Base-by-base conservation (phyloP, 2,329 filamentous ascomycete species). In the Ceratocystis papillata region DNA sequence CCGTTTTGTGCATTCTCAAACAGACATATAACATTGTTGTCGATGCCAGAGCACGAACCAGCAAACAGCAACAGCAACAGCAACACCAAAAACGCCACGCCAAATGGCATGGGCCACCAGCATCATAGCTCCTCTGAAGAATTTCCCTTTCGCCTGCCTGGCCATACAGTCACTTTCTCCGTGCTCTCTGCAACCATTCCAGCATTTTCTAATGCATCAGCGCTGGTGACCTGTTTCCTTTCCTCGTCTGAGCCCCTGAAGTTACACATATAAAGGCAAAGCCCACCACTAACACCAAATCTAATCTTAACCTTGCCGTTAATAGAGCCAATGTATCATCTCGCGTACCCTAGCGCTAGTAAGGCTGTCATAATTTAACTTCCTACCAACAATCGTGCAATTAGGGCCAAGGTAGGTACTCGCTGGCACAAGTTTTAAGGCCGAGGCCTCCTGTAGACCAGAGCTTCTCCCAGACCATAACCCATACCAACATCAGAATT, bases 91-190 rank as follows among this genome's bases (percentile, higher is more conserved):
- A 30, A 37, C 25, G 28, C 55, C 28, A 59, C 28, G 28, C 28
- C 55, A 59, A 37, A 55, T 48, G 48, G 30, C 55, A 59, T 59
- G 28, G 55, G 55, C 55, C 55, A 59, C 55, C 17, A 33, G 55
- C 55, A 37, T 59, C 55, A 59, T 59, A 59, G 55, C 55, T 59
- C 33, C 55, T 37, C 28, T 59, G 17, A 59, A n/a, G 55, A 41
- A 59, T 37, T 17, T 20, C 25, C 17, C 15, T 59, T 20, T 59
- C 22, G 20, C 25, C 8, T 59, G 8, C 28, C 22, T 53, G n/a
- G 46, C 20, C 22, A 5, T 53, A 53, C 22, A 12, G n/a, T 12
- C 48, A 8, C 22, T 41, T 15, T 41, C 48, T 53, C 48, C 15
- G 48, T 53, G 22, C 48, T 53, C 48, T 10, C n/a, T 22, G 22